Base-by-base conservation (phyloP, 108 stramenopile species). In the Skeletonema costatum region DNA sequence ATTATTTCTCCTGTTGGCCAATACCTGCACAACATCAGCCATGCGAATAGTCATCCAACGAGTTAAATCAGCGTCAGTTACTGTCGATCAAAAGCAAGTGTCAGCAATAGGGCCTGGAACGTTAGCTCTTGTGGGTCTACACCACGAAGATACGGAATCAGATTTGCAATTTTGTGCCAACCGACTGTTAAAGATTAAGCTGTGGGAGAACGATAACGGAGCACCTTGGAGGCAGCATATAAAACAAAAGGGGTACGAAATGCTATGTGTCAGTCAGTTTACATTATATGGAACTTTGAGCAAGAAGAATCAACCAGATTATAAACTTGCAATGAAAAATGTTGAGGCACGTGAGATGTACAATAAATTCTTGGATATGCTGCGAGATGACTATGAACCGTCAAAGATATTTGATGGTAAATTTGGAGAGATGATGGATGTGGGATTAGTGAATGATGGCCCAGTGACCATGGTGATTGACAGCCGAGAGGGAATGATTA, bases 351-450 rank as follows among this genome's bases (percentile, higher is more conserved):
- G 86, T 35, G 73, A 65, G 42, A 78, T 92, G 87, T 94, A 96
- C 73, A 60, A 71, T 38, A 17, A 81, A 9, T 96, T 96, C 70
- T 69, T 93, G 44, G 79, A 76, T 0, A 77, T 91, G 86, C 66
- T 96, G 11, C 71, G 70, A 76, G 73, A 77, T 5, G 78, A 80
- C 8, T 93, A 93, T 77, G 78, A 91, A 48, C 61, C 44, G 12
- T 82, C 86, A 21, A 93, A 89, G 69, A 86, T 96, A 30, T 63
- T 81, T 33, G 91, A 93, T 74, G 95, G 92, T 1, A 81, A 72
- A 30, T 96, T 96, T 84, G 96, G 93, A 14, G 90, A 86, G 16
- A 96, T 93, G 96, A 96, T 96, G 96, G 94, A 91, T 74, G 89
- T 90, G 48, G 85, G 46, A 32, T 81, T 93, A 32, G 88, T 94